phyloP scores from a whole-genome alignment of 2,329 filamentous ascomycete genomes.

The Colletotrichum musicola region DNA sequence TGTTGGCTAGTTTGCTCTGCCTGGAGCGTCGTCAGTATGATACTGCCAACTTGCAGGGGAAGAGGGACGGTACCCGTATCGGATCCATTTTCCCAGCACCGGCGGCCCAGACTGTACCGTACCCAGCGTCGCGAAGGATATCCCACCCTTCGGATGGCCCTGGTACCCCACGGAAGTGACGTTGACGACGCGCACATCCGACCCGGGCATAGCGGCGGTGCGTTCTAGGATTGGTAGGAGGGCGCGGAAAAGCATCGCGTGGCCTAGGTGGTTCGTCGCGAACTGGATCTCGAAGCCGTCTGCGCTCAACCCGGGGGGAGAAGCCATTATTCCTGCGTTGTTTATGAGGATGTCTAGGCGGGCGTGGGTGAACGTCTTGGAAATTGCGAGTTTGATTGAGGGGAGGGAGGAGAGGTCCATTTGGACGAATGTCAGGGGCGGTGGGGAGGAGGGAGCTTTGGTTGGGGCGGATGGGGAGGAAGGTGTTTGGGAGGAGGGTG shows the following conservation, averaged over 20 bases:
- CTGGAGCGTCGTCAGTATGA: not conserved
- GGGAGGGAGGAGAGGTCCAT: conserved; percentile 64
- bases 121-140: conserved; percentile 18
- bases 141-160: conserved; percentile 22
- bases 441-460: not conserved
- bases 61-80: conserved; percentile 22
- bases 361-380: conserved; percentile 42
- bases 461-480: not conserved
- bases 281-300: conserved; percentile 45
- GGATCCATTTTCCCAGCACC: conserved; percentile 45
- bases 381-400: conserved; percentile 50
- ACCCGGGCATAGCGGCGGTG: conserved; percentile 13
- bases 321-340: conserved; percentile 46
- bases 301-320: conserved; percentile 18
- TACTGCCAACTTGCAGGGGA: too few relatives aligned
- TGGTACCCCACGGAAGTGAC: conserved; percentile 41
- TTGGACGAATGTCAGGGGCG: conserved; percentile 49
- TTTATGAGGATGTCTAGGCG: conserved; percentile 55
- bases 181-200: conserved; percentile 30
- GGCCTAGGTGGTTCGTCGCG: conserved; percentile 43
- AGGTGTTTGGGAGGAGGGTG: not conserved
- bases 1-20: conserved; percentile 50
- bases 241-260: conserved; percentile 43
- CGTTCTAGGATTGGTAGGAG: conserved; percentile 39
- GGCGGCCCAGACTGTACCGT: conserved; percentile 20